Percentiles rank a stretch among this genome's conserved stretches.
Conservation (phyloP, 257 asterid genomes). For the Fraxinus anomala region DNA sequence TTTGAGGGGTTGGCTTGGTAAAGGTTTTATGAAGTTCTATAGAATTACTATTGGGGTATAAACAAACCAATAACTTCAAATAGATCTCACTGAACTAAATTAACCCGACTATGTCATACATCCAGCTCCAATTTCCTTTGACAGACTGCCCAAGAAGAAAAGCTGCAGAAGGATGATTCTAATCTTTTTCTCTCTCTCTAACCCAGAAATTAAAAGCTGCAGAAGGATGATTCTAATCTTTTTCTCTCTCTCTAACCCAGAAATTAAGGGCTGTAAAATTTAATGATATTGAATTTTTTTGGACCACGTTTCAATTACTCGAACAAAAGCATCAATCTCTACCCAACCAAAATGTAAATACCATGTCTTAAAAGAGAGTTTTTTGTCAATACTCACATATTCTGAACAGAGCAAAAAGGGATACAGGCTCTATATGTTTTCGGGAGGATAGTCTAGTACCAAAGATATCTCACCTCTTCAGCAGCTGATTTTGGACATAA, state of each 20-base stretch:
- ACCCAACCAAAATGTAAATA: neutral
- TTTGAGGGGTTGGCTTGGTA: neutral
- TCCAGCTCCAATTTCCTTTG: neutral
- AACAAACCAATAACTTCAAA: neutral
- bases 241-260: neutral
- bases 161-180: neutral
- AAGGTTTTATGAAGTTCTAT: neutral
- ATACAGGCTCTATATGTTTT: neutral
- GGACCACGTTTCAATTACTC: neutral
- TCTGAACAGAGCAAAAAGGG: neutral
- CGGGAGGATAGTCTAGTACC: neutral
- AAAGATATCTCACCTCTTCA: constrained; percentile 61
- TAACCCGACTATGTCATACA: neutral
- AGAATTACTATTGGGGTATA: neutral
- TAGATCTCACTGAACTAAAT: neutral
- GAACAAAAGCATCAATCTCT: neutral
- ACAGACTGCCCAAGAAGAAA: neutral
- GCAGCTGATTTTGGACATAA: constrained; percentile 85
- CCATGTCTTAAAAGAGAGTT: neutral
- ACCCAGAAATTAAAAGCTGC: neutral
- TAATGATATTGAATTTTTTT: neutral
- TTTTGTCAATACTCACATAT: neutral
- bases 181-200: neutral
- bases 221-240: neutral
- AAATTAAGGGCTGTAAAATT: neutral